phyloP scores from a whole-genome alignment of 768 basidiomycete genomes.

The Auricularia cornea region DNA sequence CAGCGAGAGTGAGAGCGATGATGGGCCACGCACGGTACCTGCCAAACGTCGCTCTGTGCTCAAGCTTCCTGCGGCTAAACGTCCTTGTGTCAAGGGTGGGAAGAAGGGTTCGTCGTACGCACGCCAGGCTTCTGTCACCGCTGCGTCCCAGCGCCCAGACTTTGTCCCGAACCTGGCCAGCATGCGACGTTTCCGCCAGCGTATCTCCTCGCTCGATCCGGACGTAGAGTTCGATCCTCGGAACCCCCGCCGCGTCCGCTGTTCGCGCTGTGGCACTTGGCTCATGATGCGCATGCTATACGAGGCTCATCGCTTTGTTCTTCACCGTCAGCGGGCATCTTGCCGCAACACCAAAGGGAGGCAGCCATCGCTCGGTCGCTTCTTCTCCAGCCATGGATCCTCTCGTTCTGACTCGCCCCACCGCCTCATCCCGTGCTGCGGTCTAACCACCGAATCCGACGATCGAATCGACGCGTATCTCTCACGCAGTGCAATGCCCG shows the following conservation, averaged over 20 bases:
- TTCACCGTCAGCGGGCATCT: constrained; percentile 11
- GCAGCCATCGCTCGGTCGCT: not conserved
- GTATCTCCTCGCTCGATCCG: not conserved
- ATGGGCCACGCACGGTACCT: too few species aligned
- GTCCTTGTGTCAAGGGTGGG: too few species aligned
- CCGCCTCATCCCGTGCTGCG: not conserved
- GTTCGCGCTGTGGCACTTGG: constrained; percentile 13
- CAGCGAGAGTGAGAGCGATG: too few species aligned
- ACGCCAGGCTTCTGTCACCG: too few species aligned
- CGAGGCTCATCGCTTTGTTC: constrained; percentile 9
- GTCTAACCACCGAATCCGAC: not conserved
- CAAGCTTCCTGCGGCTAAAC: too few species aligned
- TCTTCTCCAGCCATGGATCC: not conserved
- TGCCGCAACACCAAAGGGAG: not conserved
- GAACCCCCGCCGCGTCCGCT: constrained; percentile 9
- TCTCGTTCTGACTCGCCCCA: not conserved
- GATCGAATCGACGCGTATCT: not conserved
- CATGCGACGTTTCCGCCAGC: not conserved
- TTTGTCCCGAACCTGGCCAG: not conserved
- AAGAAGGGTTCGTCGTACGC: too few species aligned
- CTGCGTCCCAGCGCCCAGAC: not conserved
- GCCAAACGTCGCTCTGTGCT: too few species aligned
- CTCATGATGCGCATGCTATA: constrained; percentile 13
- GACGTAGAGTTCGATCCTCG: constrained; percentile 11
- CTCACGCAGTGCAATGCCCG: not conserved